A percentile compares a stretch with the other conserved stretches of the same genome.
These are phyloP conservation scores for Pythium monospermum DNA, from an alignment of 352 stramenopile genomes.

Conservation along the genomic window DNA sequence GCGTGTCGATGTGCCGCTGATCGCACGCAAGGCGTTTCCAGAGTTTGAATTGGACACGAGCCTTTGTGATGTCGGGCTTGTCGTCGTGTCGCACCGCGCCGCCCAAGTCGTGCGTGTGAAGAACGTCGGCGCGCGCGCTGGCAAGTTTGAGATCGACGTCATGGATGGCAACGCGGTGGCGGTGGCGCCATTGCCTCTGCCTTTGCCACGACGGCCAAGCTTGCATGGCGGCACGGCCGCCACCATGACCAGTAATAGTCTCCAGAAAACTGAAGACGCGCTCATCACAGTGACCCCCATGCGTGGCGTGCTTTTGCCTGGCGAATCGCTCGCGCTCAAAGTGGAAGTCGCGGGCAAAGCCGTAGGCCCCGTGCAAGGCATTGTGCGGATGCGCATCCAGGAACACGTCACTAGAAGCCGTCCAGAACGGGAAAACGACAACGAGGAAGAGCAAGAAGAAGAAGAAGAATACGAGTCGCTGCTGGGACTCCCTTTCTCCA, in stretches of 20 bases:
- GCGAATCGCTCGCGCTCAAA: slow-evolving; percentile 12
- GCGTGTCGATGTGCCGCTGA: slow-evolving; percentile 50
- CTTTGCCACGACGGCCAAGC: slow-evolving; percentile 1
- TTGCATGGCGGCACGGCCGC: background rate
- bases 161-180: slow-evolving; percentile 18
- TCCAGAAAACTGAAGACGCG: too few species aligned
- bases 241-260: background rate
- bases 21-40: slow-evolving; percentile 48
- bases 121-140: slow-evolving; percentile 39
- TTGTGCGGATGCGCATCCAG: slow-evolving; percentile 14
- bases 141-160: slow-evolving; percentile 49
- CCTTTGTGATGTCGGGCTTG: slow-evolving; percentile 57
- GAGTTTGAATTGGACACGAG: slow-evolving; percentile 46
- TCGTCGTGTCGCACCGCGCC: slow-evolving; percentile 55
- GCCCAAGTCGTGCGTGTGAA: slow-evolving; percentile 45
- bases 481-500: slow-evolving; percentile 2
- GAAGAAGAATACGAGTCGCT: background rate
- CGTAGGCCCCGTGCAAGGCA: slow-evolving; percentile 2
- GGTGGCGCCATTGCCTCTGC: background rate
- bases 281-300: slow-evolving; percentile 29
- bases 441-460: slow-evolving; percentile 2
- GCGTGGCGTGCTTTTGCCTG: slow-evolving; percentile 18
- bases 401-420: slow-evolving; percentile 13
- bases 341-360: slow-evolving; percentile 10
- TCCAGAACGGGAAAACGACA: slow-evolving; percentile 12